Evolutionary conservation across 805 yeast species (phyloP).

Genomic region (Myxozyma neglecta): DNA sequence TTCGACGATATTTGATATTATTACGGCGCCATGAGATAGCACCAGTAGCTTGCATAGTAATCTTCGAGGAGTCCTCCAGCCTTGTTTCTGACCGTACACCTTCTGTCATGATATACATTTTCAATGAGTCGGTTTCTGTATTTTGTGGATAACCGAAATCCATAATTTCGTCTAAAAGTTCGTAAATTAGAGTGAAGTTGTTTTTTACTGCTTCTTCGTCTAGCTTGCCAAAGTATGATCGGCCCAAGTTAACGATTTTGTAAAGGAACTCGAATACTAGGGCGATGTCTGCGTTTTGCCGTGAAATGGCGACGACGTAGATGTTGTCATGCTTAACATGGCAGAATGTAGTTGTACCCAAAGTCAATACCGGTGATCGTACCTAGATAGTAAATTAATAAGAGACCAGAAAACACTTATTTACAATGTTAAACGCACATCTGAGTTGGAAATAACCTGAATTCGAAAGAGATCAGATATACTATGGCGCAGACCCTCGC

Average conservation of each 20-base stretch:
- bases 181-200: slow-evolving; percentile 70
- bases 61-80: slow-evolving; percentile 30
- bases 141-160: slow-evolving; percentile 78
- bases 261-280: slow-evolving; percentile 75
- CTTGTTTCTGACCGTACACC: slow-evolving; percentile 34
- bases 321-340: slow-evolving; percentile 63
- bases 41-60: slow-evolving; percentile 43
- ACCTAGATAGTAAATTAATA: slow-evolving; percentile 34
- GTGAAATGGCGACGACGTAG: slow-evolving; percentile 85
- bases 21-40: slow-evolving; percentile 66
- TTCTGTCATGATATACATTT: slow-evolving; percentile 42
- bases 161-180: slow-evolving; percentile 70
- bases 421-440: slow-evolving; percentile 38
- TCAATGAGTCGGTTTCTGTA: slow-evolving; percentile 52
- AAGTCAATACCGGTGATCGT: slow-evolving; percentile 73
- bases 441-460: slow-evolving; percentile 75
- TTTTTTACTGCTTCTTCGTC: slow-evolving; percentile 57
- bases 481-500: slow-evolving; percentile 73
- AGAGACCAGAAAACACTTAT: background rate
- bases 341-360: slow-evolving; percentile 89
- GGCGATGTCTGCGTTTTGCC: slow-evolving; percentile 85
- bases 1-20: slow-evolving; percentile 74
- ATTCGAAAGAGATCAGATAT: slow-evolving; percentile 88
- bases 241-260: slow-evolving; percentile 57
- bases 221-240: slow-evolving; percentile 45